Base-by-base conservation (phyloP, 2,329 filamentous ascomycete genomes). In the Zasmidium angulare region DNA sequence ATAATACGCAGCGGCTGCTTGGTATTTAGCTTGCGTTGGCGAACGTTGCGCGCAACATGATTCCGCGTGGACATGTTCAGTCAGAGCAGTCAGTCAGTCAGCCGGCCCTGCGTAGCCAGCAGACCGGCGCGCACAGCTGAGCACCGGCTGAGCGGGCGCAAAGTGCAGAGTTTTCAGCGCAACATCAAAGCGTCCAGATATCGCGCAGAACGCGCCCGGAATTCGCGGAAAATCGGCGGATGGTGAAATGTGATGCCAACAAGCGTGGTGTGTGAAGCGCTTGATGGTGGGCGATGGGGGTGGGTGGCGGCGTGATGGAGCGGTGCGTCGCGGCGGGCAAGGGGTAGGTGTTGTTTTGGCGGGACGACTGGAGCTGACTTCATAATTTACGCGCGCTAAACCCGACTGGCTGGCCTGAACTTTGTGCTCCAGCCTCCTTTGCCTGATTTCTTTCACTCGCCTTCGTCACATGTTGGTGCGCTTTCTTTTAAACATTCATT, bases 1-100 rank as follows among this genome's bases (percentile, higher is more conserved):
- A 97, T 85, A 70, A 99, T 88, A 61, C 88, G 88, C 73, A 97
- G 87, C 70, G 87, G 87, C 75, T 92, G 91, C 82, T 96, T 96
- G 73, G 90, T 86, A 78, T 89, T 95, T 78, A 97, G 86, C 83
- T 98, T 98, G 81, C 91, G 89, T 83, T 90, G 88, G 75, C 89
- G 85, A 75, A 91, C 71, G 67, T 71, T 68, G 46, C 70, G 66
- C 20, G 64, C 65, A 86, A 78, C 67, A 19, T 29, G 58, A 6
- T 59, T 57, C 47, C 68, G 61, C 36, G 67, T 70, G 29, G 66
- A 66, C 67, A 69, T 69, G 53, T 24, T 64, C 56, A 22, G 22
- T n/a, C n/a, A n/a, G 54, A n/a, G 22, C 50, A 46, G 31, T 21
- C 36, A 46, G 19, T 40, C 19, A 36, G n/a, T n/a, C n/a, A 11